phyloP scores from a whole-genome alignment of 306 rosid species.

The Trichosanthes cucumerina region DNA sequence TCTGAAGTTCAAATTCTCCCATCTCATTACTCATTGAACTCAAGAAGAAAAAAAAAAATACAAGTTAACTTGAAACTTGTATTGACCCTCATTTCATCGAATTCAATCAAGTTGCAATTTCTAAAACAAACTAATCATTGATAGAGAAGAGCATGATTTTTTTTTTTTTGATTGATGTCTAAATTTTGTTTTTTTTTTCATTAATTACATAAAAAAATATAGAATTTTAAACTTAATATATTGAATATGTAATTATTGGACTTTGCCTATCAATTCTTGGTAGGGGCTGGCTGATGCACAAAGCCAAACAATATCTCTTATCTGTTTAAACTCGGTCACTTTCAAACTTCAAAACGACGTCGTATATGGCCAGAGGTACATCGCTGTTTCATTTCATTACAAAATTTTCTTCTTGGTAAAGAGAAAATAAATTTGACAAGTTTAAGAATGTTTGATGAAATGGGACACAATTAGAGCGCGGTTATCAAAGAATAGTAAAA shows the following conservation, averaged over 20 bases:
- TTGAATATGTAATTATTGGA: not conserved
- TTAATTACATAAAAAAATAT: not conserved
- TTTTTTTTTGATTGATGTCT: not conserved
- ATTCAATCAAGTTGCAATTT: too few species aligned
- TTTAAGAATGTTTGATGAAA: not conserved
- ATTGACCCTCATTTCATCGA: too few species aligned
- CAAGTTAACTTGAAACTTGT: too few species aligned
- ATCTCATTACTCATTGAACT: too few species aligned
- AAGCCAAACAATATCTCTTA: not conserved
- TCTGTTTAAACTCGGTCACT: not conserved
- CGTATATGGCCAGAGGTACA: not conserved
- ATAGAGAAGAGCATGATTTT: not conserved
- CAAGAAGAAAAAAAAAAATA: too few species aligned
- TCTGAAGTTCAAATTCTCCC: too few species aligned
- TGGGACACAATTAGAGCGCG: not conserved
- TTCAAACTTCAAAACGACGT: not conserved
- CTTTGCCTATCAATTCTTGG: not conserved
- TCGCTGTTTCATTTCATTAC: not conserved
- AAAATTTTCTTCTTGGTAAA: not conserved
- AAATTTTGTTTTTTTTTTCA: not conserved
- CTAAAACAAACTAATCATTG: not conserved
- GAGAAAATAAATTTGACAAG: not conserved
- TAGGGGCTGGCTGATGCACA: not conserved
- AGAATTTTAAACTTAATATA: too few species aligned
- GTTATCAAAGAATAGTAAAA: not conserved